Evolutionary conservation across 345 rosid genomes (phyloP), one percentile per base, ranked within the genome.

Genomic region (Gossypium arboreum): DNA sequence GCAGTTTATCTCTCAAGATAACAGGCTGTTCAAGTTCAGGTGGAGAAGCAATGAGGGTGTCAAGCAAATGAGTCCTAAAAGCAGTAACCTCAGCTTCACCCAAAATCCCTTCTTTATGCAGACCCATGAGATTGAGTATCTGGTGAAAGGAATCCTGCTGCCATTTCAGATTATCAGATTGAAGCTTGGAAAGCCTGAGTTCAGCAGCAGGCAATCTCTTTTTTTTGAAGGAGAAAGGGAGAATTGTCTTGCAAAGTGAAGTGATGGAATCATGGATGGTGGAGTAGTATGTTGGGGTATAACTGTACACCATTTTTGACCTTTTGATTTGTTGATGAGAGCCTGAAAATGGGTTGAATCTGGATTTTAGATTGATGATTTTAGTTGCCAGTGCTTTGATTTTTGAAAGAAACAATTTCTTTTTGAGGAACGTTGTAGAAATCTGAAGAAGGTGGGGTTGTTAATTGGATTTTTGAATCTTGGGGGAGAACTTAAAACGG

Each of bases 101-200:
- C 62, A 89, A 57, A 62, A 91, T 91, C 75, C 90, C 93, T 79
- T 89, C 93, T 75, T 83, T 88, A 56, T 89, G 87, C 22, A 91
- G 82, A 1, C 92, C 97, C 82, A 88, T 89, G 81, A 91, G 64
- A 58, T 91, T 89, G 78, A 89, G 75, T 73, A 91, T 91, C 80
- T 88, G 93, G 79, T 86, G 92, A 83, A 79, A 91, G 3, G 92
- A 91, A 67, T 91, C 92, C 65, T 91, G 97, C 85, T 88, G 94
- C 93, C 97, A 91, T 80, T 88, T 91, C 41, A 91, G 83, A 80
- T 89, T 91, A 58, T 91, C 90, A n/a, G 91, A 88, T 48, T 91
- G 97, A 29, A 85, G 76, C 88, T 85, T 87, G 3, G 86, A 80
- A 10, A 86, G 85, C 79, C 77, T 81, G 67, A 82, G 88, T 78